These are phyloP conservation scores for Endoconidiophora polonica DNA, from an alignment of 2,329 filamentous ascomycete species.

Conservation along the genomic window DNA sequence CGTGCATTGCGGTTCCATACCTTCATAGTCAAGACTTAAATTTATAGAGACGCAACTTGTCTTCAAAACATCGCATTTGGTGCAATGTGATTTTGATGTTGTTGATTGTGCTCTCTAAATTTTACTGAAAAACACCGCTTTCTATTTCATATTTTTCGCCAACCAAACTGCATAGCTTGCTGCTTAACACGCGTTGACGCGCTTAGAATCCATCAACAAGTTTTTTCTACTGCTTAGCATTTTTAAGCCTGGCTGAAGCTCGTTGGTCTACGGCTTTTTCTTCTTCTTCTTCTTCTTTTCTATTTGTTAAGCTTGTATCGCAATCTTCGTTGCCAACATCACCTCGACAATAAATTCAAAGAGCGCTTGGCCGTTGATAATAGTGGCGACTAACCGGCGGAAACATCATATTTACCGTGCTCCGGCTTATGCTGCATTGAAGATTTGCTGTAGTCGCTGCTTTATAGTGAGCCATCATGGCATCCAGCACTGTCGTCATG, in stretches of 20 bases:
- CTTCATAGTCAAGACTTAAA: background rate
- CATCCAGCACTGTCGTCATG: constrained; percentile 15
- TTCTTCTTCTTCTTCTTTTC: background rate
- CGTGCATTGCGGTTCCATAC: background rate
- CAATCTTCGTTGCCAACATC: background rate
- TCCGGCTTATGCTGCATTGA: too few relatives aligned
- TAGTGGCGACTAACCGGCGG: too few relatives aligned
- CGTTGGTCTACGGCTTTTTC: background rate
- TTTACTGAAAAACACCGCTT: background rate
- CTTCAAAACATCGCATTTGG: background rate
- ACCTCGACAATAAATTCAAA: too few relatives aligned
- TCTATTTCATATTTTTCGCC: background rate
- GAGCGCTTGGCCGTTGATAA: too few relatives aligned
- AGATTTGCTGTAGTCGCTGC: too few relatives aligned
- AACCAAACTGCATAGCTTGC: background rate
- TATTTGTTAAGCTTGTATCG: background rate
- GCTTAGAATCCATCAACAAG: constrained; percentile 9
- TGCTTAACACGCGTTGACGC: constrained; percentile 12
- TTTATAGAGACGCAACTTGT: background rate
- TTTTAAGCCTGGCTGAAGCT: background rate
- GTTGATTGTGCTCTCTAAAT: background rate
- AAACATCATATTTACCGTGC: too few relatives aligned
- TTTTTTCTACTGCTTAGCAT: constrained; percentile 2
- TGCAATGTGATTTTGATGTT: background rate
- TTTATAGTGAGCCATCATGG: constrained; percentile 5